Conservation (phyloP, 495 filamentous ascomycete genomes). For the Talaromyces ruber region DNA sequence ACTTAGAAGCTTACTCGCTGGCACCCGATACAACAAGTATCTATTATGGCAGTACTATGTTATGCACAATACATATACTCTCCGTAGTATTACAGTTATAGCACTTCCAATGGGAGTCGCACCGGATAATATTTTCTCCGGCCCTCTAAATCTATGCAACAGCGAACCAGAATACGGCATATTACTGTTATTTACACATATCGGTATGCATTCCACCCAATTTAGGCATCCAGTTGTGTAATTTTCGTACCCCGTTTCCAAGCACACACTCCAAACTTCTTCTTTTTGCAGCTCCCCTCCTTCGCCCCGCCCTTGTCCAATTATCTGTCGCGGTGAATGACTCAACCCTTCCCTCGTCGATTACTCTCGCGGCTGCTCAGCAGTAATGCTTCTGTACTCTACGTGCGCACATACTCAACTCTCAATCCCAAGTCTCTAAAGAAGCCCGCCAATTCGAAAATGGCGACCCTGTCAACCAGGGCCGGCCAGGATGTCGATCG, state of each 20-base stretch:
- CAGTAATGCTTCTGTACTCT: conserved; percentile 10
- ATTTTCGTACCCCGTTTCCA: conserved; percentile 3
- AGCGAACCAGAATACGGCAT: background rate
- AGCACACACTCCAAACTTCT: background rate
- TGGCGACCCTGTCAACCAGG: conserved; percentile 65
- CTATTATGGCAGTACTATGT: too few relatives aligned
- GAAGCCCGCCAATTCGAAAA: conserved; percentile 23
- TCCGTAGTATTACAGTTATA: too few relatives aligned
- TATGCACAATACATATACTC: too few relatives aligned
- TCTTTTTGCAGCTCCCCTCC: background rate
- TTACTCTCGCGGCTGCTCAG: conserved; percentile 15
- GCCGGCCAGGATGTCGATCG: conserved; percentile 86
- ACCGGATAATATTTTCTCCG: background rate
- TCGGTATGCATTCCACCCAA: background rate
- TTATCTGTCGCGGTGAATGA: conserved; percentile 28
- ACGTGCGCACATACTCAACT: conserved; percentile 13
- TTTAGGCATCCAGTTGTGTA: background rate
- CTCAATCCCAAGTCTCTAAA: conserved; percentile 12
- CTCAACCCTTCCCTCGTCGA: conserved; percentile 34
- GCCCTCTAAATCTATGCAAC: background rate
- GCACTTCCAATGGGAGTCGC: background rate
- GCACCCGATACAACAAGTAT: too few relatives aligned
- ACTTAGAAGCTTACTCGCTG: background rate
- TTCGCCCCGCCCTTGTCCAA: conserved; percentile 1
- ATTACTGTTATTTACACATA: background rate